Conservation (phyloP, 2,329 filamentous ascomycete genomes). For the Neofusicoccum sp. region DNA sequence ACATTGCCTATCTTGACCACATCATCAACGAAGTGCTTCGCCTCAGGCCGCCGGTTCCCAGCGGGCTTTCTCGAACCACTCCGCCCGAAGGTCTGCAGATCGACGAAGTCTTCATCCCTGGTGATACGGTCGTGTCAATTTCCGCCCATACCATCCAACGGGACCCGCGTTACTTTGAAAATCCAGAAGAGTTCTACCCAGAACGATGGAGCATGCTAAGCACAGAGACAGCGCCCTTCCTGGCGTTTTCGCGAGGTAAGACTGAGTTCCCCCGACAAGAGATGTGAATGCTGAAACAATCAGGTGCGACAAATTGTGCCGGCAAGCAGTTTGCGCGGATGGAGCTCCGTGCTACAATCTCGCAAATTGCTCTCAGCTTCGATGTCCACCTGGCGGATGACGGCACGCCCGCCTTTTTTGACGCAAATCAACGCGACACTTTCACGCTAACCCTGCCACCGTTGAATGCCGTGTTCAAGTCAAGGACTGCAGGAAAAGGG, state of each 20-base stretch:
- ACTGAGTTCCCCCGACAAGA: neutral
- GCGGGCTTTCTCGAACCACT: constrained; percentile 39
- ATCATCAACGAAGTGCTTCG: constrained; percentile 49
- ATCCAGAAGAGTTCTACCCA: neutral
- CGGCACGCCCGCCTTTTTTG: constrained; percentile 28
- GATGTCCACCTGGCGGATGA: constrained; percentile 27
- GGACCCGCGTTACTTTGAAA: constrained; percentile 16
- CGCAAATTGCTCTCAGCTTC: constrained; percentile 27
- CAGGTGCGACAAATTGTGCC: constrained; percentile 13
- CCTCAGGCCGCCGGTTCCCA: constrained; percentile 44
- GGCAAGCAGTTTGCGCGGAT: constrained; percentile 29
- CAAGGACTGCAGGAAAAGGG: neutral
- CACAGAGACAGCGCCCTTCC: neutral
- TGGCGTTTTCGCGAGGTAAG: constrained; percentile 18
- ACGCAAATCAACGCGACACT: neutral
- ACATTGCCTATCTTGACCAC: constrained; percentile 39
- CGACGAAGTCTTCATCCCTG: constrained; percentile 38
- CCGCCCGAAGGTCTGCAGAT: constrained; percentile 42
- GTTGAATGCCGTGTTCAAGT: constrained; percentile 30
- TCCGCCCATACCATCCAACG: constrained; percentile 25
- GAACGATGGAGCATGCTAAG: neutral
- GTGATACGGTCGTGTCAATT: constrained; percentile 29
- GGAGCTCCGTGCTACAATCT: constrained; percentile 27
- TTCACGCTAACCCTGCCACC: constrained; percentile 32
- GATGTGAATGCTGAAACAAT: neutral